phyloP scores from a whole-genome alignment of 2,329 filamentous ascomycete species.

The Beauveria brongniartii region DNA sequence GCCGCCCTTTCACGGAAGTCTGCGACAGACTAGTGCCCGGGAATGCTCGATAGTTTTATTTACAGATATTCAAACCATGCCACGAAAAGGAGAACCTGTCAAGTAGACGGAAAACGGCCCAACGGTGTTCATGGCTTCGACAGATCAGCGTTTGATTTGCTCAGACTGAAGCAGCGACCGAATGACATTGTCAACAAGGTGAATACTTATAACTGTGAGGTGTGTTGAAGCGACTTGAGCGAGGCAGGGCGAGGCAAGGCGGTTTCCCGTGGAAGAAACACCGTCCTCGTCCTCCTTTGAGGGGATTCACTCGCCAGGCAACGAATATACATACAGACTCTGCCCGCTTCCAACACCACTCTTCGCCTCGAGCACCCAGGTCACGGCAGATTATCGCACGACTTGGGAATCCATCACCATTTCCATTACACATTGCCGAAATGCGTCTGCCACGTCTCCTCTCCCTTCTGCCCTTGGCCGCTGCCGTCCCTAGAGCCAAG shows the following conservation, averaged over 20 bases:
- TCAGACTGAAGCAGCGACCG: background rate
- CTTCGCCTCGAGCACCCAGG: background rate
- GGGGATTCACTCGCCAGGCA: too few relatives aligned
- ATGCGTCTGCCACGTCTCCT: background rate
- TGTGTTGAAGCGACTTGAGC: too few relatives aligned
- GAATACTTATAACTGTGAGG: background rate
- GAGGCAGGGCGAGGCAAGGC: too few relatives aligned
- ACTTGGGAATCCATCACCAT: background rate
- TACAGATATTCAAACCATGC: background rate
- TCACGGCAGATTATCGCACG: background rate
- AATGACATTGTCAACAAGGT: background rate
- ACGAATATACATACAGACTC: background rate
- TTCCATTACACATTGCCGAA: background rate
- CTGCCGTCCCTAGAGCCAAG: slow-evolving; percentile 1
- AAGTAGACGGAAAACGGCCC: background rate
- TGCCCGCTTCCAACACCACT: background rate
- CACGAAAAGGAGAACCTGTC: background rate
- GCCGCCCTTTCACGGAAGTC: background rate
- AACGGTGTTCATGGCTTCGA: background rate
- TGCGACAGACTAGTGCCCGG: background rate
- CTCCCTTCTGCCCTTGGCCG: slow-evolving; percentile 1
- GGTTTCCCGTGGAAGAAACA: too few relatives aligned
- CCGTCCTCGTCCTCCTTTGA: background rate
- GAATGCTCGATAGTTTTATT: background rate
- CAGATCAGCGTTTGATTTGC: background rate